Base-by-base conservation (phyloP, 208 protist species). In the Trypanosoma boissoni region DNA sequence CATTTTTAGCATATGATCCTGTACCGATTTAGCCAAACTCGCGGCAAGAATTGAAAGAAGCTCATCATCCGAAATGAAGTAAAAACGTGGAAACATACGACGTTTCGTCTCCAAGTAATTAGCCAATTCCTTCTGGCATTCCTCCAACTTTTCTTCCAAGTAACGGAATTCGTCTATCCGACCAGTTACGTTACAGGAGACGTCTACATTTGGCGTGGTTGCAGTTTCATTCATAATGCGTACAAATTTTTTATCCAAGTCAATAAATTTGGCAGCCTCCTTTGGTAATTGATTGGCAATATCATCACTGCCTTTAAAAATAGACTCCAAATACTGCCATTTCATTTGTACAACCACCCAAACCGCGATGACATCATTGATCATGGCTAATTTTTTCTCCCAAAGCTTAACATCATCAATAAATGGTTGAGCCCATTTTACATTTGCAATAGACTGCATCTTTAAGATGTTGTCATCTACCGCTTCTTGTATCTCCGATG, bases 321-420 rank as follows among this genome's bases (percentile, higher is more conserved):
- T 99, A 20, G 93, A 97, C 80, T 99, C 98, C 45, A 99, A 83
- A 73, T 99, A 99, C 81, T 99, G 96, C 98, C 98, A 99, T 76
- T 99, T 99, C 64, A 91, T 67, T 83, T 99, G 98, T 50, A 99
- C 98, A 23, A 83, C 70, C 43, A 99, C 82, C 98, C 98, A 99
- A 18, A 98, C 79, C 2, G 97, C 82, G 45, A 96, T 92, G 12
- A 99, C 96, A 72, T 99, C 98, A 55, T 86, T 95, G 50, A 99
- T 98, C 31, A 82, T 86, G 0, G 88, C 78, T 45, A 99, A 83
- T 46, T 92, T 83, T 46, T 88, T 78, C 78, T 99, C 98, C 98
- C 98, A 99, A 39, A 84, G 48, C 31, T 86, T 83, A 0, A 99
- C 95, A 42, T 98, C 86, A 28, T 98, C 88, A 9, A 97, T 81